phyloP scores from a whole-genome alignment of 2,329 filamentous ascomycete genomes.

The Colletotrichum sp. region DNA sequence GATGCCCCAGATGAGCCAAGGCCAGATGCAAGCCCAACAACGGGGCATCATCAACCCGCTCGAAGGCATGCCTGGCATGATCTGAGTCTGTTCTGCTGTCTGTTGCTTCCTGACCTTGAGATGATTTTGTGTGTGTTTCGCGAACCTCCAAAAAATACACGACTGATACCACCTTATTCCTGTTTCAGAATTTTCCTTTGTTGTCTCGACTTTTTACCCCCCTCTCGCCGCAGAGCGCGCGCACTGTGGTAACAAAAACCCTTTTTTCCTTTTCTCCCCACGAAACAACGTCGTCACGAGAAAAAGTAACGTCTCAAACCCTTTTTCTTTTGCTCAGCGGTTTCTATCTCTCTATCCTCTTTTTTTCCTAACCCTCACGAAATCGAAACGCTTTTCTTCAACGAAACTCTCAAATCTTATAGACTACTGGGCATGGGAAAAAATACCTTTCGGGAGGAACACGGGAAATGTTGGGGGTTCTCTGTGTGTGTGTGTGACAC shows the following conservation, averaged over 20 bases:
- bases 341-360: not conserved
- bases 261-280: not conserved
- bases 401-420: not conserved
- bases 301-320: not conserved
- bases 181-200: slow-evolving; percentile 12
- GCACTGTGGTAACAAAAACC: not conserved
- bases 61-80: slow-evolving; percentile 22
- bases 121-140: not conserved
- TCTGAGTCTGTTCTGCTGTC: not conserved
- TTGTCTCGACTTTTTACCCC: not conserved
- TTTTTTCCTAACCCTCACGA: not conserved
- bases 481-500: not conserved
- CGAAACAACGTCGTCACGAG: slow-evolving; percentile 14
- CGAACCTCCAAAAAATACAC: not conserved
- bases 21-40: not conserved
- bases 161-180: slow-evolving; percentile 15
- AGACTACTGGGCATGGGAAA: slow-evolving; percentile 8
- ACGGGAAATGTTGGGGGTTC: not conserved
- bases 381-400: not conserved
- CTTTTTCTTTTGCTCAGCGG: not conserved
- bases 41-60: slow-evolving; percentile 13
- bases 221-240: slow-evolving; percentile 14
- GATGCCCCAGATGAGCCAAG: slow-evolving; percentile 23
- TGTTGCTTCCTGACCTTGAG: not conserved
- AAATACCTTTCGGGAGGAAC: not conserved